These are phyloP conservation scores for Annona squamosa DNA, from an alignment of 164 flowering plant species.

Conservation along the genomic window DNA sequence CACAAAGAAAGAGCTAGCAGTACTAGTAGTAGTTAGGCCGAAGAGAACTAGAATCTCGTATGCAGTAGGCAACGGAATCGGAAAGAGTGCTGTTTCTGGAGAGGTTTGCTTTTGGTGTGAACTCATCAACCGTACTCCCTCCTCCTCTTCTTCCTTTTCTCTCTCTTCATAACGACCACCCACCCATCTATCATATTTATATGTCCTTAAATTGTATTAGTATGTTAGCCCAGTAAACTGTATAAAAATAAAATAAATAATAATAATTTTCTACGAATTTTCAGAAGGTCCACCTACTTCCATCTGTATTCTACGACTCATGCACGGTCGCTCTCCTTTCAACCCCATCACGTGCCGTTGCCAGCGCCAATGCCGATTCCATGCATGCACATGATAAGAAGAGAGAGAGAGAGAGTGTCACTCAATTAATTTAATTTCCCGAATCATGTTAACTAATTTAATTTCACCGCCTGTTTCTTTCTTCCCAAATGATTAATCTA, in stretches of 20 bases:
- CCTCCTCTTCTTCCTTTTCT: not conserved
- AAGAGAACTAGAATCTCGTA: not conserved
- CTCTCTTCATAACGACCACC: not conserved
- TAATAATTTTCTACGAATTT: no score
- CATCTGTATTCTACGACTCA: no score
- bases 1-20: not conserved
- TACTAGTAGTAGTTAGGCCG: not conserved
- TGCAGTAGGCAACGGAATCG: not conserved
- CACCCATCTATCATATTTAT: not conserved
- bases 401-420: not conserved
- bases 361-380: no score
- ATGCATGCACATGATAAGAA: no score
- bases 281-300: no score
- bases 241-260: no score
- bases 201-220: not conserved
- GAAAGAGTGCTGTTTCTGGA: not conserved
- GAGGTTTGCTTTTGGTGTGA: conserved; percentile 4
- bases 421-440: no score
- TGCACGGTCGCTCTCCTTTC: no score
- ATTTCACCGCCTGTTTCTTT: no score
- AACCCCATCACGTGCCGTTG: no score
- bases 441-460: no score
- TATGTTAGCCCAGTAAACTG: not conserved
- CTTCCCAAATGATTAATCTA: no score
- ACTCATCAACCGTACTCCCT: not conserved